Conservation (phyloP, 2,329 filamentous ascomycete genomes). For the Dendrostoma leiphaemia region DNA sequence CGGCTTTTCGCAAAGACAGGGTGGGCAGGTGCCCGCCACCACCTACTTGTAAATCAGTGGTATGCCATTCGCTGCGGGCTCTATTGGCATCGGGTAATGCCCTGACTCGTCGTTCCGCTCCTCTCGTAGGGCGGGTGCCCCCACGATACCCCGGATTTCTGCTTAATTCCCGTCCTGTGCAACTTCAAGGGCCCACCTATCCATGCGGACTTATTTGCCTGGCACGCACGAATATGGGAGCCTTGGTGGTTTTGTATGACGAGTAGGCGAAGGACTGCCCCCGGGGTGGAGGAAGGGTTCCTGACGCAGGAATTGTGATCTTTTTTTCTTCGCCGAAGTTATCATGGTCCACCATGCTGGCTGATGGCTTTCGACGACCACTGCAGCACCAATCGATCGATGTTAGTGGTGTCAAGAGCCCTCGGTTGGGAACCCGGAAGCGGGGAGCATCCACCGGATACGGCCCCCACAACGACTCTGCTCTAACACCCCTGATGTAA, state of each 20-base stretch:
- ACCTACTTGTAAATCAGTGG: background rate
- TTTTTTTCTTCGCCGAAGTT: too few relatives aligned
- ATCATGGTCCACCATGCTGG: too few relatives aligned
- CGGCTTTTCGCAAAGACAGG: background rate
- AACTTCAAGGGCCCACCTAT: background rate
- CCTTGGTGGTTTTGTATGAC: too few relatives aligned
- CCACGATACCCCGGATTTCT: background rate
- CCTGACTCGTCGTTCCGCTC: background rate
- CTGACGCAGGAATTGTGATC: too few relatives aligned
- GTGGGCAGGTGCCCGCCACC: background rate
- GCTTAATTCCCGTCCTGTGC: background rate
- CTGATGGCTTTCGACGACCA: background rate
- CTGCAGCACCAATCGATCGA: background rate
- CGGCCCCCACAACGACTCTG: too few relatives aligned
- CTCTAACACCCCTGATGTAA: too few relatives aligned
- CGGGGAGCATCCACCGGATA: background rate
- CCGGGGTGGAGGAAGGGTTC: too few relatives aligned
- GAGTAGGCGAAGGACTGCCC: too few relatives aligned
- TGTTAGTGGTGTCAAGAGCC: too few relatives aligned
- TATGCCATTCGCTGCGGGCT: background rate
- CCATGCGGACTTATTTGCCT: background rate
- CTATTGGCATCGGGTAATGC: background rate
- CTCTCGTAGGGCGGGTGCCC: background rate
- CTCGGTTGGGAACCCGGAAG: slow-evolving; percentile 2
- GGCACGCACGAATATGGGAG: background rate